A percentile compares a stretch with the other conserved stretches of the same genome.
phyloP scores from a whole-genome alignment of 768 basidiomycete genomes.

The Kwoniella sp. region DNA sequence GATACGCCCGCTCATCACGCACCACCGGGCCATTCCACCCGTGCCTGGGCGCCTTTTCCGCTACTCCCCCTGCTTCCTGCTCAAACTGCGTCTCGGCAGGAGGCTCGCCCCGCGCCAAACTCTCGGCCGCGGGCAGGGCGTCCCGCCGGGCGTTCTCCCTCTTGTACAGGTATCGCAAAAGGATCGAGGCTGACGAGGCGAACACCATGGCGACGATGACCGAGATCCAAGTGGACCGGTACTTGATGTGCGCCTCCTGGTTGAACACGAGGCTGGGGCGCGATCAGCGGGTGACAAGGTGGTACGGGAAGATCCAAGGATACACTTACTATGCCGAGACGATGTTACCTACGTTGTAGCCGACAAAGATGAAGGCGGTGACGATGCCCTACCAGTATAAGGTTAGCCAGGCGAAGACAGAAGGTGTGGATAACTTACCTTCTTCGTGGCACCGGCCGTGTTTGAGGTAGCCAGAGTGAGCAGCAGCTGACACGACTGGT shows the following conservation, averaged over 20 bases:
- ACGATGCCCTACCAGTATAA: conserved; percentile 14
- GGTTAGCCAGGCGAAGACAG: neutral
- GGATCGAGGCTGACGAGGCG: conserved; percentile 23
- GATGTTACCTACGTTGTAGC: conserved; percentile 42
- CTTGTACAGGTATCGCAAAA: conserved; percentile 29
- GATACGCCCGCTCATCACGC: conserved; percentile 12
- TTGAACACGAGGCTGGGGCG: conserved; percentile 32
- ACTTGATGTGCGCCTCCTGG: conserved; percentile 41
- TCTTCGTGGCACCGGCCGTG: conserved; percentile 50
- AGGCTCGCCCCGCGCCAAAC: neutral
- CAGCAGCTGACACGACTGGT: conserved; percentile 25
- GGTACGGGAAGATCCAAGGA: neutral
- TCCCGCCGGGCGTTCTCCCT: conserved; percentile 41
- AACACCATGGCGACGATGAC: conserved; percentile 47
- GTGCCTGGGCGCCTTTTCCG: conserved; percentile 8
- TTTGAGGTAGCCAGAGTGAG: conserved; percentile 45
- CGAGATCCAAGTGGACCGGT: conserved; percentile 50
- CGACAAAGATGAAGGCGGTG: conserved; percentile 44
- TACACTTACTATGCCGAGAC: conserved; percentile 20
- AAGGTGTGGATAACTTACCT: conserved; percentile 17
- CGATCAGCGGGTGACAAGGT: neutral
- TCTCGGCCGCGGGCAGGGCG: neutral
- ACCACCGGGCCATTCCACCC: conserved; percentile 12
- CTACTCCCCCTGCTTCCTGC: conserved; percentile 5
- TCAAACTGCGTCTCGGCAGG: conserved; percentile 5